A percentile compares a stretch with the other conserved stretches of the same genome.
Conservation (phyloP, 805 yeast species). For the Metschnikowia lunata region DNA sequence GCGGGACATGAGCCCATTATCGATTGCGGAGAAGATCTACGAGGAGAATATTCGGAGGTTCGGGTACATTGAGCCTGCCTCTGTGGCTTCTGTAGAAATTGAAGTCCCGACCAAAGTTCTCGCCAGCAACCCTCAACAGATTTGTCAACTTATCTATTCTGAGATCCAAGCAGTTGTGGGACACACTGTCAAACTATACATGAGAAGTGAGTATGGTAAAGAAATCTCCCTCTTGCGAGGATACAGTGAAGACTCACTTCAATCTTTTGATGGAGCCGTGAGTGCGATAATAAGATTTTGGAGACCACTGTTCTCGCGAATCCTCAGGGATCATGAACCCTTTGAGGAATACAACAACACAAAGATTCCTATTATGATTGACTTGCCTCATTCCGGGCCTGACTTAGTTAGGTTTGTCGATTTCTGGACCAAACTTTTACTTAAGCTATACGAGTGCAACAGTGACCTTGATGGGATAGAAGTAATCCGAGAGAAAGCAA, state of each 20-base stretch:
- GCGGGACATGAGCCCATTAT: constrained; percentile 39
- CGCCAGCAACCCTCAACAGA: neutral
- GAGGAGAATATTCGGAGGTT: constrained; percentile 30
- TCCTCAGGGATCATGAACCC: constrained; percentile 28
- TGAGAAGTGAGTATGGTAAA: constrained; percentile 54
- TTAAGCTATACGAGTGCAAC: constrained; percentile 12
- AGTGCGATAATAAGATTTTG: constrained; percentile 32
- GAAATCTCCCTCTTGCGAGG: constrained; percentile 48
- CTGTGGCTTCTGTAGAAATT: constrained; percentile 4
- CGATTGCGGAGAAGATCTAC: constrained; percentile 39
- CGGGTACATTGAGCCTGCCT: constrained; percentile 16
- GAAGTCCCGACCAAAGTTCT: constrained; percentile 6
- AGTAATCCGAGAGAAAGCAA: neutral
- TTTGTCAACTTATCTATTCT: constrained; percentile 24
- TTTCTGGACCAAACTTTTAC: constrained; percentile 50
- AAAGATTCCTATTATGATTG: constrained; percentile 15
- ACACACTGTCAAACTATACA: constrained; percentile 47
- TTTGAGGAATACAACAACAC: constrained; percentile 16
- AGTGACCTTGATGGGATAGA: constrained; percentile 1
- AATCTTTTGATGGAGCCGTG: constrained; percentile 40
- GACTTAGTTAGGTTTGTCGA: constrained; percentile 37
- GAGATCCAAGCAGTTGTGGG: constrained; percentile 41
- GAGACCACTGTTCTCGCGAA: constrained; percentile 53
- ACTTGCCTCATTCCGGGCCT: constrained; percentile 3
- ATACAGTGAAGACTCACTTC: constrained; percentile 36